These are phyloP conservation scores for Oryza coarctata DNA, from an alignment of 176 grass and related monocot genomes.

Conservation along the genomic window DNA sequence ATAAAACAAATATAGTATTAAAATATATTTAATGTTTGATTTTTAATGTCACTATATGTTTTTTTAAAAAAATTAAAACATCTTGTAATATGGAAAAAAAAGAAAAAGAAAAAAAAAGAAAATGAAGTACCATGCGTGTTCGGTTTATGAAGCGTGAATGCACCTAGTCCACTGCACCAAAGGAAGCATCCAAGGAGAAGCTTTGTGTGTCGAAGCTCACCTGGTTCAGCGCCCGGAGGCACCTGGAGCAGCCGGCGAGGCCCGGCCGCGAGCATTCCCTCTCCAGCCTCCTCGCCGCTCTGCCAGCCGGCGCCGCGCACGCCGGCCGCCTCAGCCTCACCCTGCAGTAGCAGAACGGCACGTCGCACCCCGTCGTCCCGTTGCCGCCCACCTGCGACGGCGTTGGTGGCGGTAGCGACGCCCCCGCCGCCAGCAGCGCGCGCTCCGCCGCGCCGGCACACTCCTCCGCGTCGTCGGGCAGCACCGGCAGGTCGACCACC, in stretches of 20 bases:
- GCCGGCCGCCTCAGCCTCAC: conserved; percentile 59
- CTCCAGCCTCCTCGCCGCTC: conserved; percentile 50
- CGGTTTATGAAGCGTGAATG: background rate
- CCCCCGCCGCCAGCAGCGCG: conserved; percentile 56
- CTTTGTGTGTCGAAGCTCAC: conserved; percentile 11
- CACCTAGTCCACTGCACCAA: background rate
- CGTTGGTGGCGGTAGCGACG: conserved; percentile 28
- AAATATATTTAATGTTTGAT: too few species aligned
- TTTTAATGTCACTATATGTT: too few species aligned
- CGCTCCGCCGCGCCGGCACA: conserved; percentile 61
- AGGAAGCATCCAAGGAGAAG: background rate
- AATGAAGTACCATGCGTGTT: background rate
- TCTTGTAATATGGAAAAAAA: too few species aligned
- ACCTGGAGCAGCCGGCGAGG: conserved; percentile 61
- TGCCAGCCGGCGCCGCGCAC: conserved; percentile 46
- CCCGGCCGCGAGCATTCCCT: conserved; percentile 52
- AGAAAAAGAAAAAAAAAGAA: too few species aligned
- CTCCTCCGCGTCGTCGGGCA: conserved; percentile 72
- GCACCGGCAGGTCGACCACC: conserved; percentile 52
- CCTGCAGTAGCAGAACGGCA: conserved; percentile 71
- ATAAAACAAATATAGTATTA: too few species aligned
- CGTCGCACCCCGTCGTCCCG: conserved; percentile 55
- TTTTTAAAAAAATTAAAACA: too few species aligned
- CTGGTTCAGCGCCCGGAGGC: conserved; percentile 70
- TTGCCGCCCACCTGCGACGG: conserved; percentile 19